Percentiles rank a stretch among this genome's conserved stretches.
phyloP scores from a whole-genome alignment of 495 filamentous ascomycete species.

The Ramalina intermedia region DNA sequence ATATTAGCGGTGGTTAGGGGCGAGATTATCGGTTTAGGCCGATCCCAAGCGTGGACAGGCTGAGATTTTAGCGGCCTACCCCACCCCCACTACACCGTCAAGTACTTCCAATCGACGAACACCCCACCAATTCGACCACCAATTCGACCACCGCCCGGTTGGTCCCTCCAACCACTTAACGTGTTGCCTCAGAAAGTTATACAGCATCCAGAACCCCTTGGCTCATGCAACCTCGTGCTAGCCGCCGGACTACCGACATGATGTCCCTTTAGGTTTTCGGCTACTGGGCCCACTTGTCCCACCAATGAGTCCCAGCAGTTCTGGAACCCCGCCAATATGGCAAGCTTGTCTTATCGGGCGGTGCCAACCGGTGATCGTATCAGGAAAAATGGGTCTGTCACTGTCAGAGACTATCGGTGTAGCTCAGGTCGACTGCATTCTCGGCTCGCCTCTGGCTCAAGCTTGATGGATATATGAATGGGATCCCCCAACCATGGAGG shows the following conservation, averaged over 20 bases:
- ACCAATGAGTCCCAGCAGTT: neutral
- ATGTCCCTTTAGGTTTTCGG: neutral
- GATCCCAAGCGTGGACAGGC: neutral
- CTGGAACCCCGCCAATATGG: neutral
- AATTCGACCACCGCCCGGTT: neutral
- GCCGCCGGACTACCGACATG: neutral
- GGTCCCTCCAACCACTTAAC: neutral
- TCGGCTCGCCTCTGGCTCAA: neutral
- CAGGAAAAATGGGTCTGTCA: neutral
- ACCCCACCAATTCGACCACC: neutral
- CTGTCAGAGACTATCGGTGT: neutral
- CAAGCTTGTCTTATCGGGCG: conserved; percentile 5
- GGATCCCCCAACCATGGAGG: neutral
- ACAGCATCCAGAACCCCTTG: neutral
- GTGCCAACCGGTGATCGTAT: conserved; percentile 1
- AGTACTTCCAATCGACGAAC: neutral
- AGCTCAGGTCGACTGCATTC: neutral
- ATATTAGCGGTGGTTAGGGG: neutral
- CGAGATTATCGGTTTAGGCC: neutral
- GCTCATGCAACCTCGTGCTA: neutral
- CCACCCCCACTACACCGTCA: neutral
- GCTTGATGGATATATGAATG: neutral
- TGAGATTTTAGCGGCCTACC: neutral
- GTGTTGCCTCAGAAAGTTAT: neutral
- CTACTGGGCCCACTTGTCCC: neutral